These are phyloP conservation scores for Pichia sp. DNA, from an alignment of 1,139 yeast species.

Conservation along the genomic window DNA sequence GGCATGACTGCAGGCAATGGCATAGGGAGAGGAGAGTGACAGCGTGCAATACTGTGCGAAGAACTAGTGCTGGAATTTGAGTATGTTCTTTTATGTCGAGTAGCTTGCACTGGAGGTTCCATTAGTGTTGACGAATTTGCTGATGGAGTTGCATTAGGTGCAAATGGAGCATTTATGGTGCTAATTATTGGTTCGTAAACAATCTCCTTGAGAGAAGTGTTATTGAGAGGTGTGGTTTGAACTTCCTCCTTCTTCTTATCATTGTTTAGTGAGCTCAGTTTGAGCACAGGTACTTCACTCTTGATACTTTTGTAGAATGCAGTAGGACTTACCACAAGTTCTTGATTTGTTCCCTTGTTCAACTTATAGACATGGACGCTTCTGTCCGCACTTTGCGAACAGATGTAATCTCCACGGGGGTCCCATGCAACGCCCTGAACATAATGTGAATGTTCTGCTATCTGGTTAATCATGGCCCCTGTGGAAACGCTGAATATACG, in stretches of 20 bases:
- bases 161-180: neutral
- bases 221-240: constrained; percentile 2
- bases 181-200: constrained; percentile 2
- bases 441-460: constrained; percentile 75
- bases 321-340: constrained; percentile 31
- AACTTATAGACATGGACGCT: constrained; percentile 61
- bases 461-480: constrained; percentile 55
- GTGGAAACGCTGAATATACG: constrained; percentile 54
- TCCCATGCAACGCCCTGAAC: constrained; percentile 98
- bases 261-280: constrained; percentile 1
- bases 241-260: neutral
- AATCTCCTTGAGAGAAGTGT: neutral
- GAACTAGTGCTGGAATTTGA: constrained; percentile 28
- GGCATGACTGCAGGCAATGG: constrained; percentile 25
- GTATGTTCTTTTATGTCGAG: constrained; percentile 26
- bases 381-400: constrained; percentile 89
- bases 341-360: constrained; percentile 17
- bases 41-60: constrained; percentile 19
- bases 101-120: constrained; percentile 27
- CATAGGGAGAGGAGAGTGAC: constrained; percentile 23
- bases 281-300: constrained; percentile 35
- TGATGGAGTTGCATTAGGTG: neutral
- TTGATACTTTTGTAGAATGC: constrained; percentile 36
- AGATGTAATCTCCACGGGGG: constrained; percentile 66
- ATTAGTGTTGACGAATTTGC: constrained; percentile 17